phyloP scores from a whole-genome alignment of 2,329 filamentous ascomycete genomes.

The Aspergillus quadricinctus region DNA sequence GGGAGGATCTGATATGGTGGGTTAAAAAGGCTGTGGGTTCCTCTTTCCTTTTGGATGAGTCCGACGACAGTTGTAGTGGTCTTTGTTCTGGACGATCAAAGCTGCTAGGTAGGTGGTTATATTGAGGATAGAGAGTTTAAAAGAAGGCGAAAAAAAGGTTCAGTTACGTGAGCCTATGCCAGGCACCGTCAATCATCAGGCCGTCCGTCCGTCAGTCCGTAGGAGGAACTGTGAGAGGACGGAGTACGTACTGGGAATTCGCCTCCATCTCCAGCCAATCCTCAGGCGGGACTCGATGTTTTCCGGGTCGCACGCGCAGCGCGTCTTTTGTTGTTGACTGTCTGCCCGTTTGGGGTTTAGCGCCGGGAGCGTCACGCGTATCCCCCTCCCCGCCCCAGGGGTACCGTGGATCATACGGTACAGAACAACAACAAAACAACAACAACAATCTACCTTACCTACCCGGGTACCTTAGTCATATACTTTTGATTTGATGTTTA shows the following conservation, averaged over 20 bases:
- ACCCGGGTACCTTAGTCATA: neutral
- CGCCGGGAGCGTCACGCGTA: constrained; percentile 24
- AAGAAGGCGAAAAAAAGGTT: neutral
- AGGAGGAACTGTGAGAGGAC: neutral
- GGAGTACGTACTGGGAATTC: constrained; percentile 3
- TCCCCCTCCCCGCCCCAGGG: constrained; percentile 1
- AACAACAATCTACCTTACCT: neutral
- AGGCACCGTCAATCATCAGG: neutral
- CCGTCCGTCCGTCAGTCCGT: neutral
- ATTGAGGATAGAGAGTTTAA: neutral
- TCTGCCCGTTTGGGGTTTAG: constrained; percentile 21
- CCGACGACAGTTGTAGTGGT: neutral
- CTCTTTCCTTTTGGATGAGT: neutral
- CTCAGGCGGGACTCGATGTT: constrained; percentile 17
- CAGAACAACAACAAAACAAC: neutral
- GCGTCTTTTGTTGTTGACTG: constrained; percentile 31
- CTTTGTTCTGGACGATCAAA: neutral
- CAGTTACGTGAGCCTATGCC: neutral
- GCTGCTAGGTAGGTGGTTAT: neutral
- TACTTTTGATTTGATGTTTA: neutral
- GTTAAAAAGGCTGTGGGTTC: neutral
- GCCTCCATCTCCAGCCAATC: constrained; percentile 8
- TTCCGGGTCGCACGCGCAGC: constrained; percentile 18
- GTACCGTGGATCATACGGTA: constrained; percentile 13
- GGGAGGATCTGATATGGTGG: neutral